These are phyloP conservation scores for Amanita inopinata DNA, from an alignment of 768 basidiomycete genomes.

Conservation along the genomic window DNA sequence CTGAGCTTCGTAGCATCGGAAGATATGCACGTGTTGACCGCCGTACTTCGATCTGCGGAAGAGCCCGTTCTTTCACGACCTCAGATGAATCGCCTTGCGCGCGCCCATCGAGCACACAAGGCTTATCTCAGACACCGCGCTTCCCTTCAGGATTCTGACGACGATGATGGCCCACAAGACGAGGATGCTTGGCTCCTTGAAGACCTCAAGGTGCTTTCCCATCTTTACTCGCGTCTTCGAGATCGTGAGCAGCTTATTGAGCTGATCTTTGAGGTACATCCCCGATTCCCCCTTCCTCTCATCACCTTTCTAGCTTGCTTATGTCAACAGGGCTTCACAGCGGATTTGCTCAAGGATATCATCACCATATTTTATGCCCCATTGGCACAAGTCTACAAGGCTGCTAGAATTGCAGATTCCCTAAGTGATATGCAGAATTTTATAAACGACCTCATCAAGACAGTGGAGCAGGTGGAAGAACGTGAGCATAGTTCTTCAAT, in stretches of 20 bases:
- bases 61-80: constrained; percentile 64
- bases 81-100: constrained; percentile 74
- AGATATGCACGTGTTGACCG: constrained; percentile 64
- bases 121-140: constrained; percentile 59
- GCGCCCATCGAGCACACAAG: constrained; percentile 69
- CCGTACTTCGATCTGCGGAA: constrained; percentile 72
- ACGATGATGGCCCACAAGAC: constrained; percentile 86
- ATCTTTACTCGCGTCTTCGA: constrained; percentile 67
- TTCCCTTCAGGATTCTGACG: constrained; percentile 70
- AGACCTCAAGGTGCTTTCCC: constrained; percentile 73
- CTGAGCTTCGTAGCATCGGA: constrained; percentile 41
- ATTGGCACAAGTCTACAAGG: constrained; percentile 92
- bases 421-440: constrained; percentile 87
- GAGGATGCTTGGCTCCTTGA: constrained; percentile 97
- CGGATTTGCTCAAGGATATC: constrained; percentile 94
- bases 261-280: constrained; percentile 83
- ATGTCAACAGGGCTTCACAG: constrained; percentile 69
- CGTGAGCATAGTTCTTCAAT: constrained; percentile 37
- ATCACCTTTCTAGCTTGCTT: neutral
- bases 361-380: constrained; percentile 98
- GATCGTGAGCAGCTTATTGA: constrained; percentile 91
- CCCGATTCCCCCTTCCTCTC: neutral
- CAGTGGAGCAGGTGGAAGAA: constrained; percentile 87
- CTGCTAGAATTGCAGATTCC: constrained; percentile 94
- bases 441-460: constrained; percentile 88